A percentile compares a stretch with the other conserved stretches of the same genome.
Conservation (phyloP, 257 asterid species). For the Paraleonurus japonicus region DNA sequence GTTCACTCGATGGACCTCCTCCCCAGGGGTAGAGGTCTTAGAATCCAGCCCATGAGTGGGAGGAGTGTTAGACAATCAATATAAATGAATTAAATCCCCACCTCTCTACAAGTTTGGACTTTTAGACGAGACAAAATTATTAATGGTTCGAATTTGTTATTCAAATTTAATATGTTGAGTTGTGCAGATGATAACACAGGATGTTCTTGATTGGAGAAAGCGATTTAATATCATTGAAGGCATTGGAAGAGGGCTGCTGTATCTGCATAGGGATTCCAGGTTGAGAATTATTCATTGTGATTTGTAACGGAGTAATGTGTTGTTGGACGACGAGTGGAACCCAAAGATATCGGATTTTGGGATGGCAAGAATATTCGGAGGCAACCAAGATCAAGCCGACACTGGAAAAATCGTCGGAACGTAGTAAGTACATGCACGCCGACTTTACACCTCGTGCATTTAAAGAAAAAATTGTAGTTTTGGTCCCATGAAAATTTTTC, state of each 20-base stretch:
- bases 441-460: not conserved
- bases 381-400: conserved; percentile 41
- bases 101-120: too few species aligned
- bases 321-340: conserved; percentile 37
- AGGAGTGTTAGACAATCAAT: too few species aligned
- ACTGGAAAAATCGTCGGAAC: conserved; percentile 43
- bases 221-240: conserved; percentile 41
- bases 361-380: conserved; percentile 48
- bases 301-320: conserved; percentile 39
- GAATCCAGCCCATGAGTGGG: too few species aligned
- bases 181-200: conserved; percentile 19
- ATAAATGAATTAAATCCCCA: too few species aligned
- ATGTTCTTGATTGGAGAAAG: conserved; percentile 38
- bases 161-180: not conserved
- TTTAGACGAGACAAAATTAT: too few species aligned
- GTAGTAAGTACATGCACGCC: conserved; percentile 28
- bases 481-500: too few species aligned
- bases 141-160: not conserved
- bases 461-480: too few species aligned
- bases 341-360: conserved; percentile 55
- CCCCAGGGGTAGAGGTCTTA: too few species aligned
- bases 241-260: conserved; percentile 43
- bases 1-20: too few species aligned
- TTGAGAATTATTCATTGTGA: conserved; percentile 42
- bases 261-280: conserved; percentile 47